Evolutionary conservation across 2,329 filamentous ascomycete genomes (phyloP), one percentile per base, ranked within the genome.

Genomic region (Calonectria hongkongensis): DNA sequence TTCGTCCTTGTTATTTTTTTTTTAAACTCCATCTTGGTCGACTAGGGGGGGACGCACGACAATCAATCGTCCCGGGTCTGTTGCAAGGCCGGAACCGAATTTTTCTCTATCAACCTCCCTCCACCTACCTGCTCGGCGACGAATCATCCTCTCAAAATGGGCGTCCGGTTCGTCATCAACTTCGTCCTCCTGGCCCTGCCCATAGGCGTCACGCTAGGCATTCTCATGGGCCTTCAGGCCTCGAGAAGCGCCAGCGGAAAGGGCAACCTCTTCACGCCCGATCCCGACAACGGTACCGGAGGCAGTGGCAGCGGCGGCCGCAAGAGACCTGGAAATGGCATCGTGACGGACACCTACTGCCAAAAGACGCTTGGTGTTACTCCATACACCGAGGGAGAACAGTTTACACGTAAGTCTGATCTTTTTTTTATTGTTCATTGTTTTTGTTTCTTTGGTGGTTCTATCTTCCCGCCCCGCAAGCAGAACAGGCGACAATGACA

Each of bases 141-240:
- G 33, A 36, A 36, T 51, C 45, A 65, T 51, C 36, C 18, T 60
- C 25, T 65, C 74, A 75, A 75, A 76, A 87, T 87, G 85, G 75
- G 74, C 45, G 74, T 85, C 68, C 79, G 82, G 74, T 86, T 87
- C 79, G 78, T 90, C 71, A 84, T 89, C 81, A 90, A 88, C 81
- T 84, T 87, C 66, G 83, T 83, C 77, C 84, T 90, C 63, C 76
- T 90, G 73, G 85, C 85, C 74, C 81, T 90, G 72, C 89, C 87
- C 47, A 85, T 89, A 70, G 88, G 84, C 70, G 83, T 85, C 68
- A 88, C 87, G 12, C 75, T 89, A 36, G 88, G 87, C 60, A 81
- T 89, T 51, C 81, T 90, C 28, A 80, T 90, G 43, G 88, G 87
- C 12, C 79, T 90, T 43, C 85, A 90, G 72, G 85, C 56, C 84